Evolutionary conservation across 495 filamentous ascomycete species (phyloP).

Genomic region (Penicillium robsamsonii): DNA sequence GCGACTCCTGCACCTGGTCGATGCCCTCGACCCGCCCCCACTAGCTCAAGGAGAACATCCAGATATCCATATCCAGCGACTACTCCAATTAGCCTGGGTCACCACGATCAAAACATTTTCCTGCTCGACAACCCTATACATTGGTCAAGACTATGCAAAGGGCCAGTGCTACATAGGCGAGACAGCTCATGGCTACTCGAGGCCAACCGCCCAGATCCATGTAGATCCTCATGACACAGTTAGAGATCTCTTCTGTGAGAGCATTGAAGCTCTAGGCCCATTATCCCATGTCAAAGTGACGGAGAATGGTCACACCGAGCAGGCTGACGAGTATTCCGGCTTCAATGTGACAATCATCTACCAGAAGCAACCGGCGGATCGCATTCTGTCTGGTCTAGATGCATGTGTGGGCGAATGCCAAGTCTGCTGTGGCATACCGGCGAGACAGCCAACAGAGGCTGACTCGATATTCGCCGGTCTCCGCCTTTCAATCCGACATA

Average conservation of each 20-base stretch:
- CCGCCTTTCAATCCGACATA: conserved; percentile 12
- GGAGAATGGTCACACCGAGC: not conserved
- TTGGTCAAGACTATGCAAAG: conserved; percentile 15
- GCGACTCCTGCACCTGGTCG: conserved; percentile 12
- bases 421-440: conserved; percentile 10
- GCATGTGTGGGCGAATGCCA: conserved; percentile 4
- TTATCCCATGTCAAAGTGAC: not conserved
- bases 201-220: conserved; percentile 11
- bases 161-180: conserved; percentile 18
- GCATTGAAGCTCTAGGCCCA: not conserved
- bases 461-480: conserved; percentile 1
- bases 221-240: conserved; percentile 14
- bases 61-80: conserved; percentile 20
- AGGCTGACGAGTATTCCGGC: not conserved
- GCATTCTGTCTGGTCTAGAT: not conserved
- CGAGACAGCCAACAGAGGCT: not conserved
- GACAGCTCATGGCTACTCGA: not conserved
- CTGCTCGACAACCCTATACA: conserved; percentile 15
- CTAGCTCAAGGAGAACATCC: conserved; percentile 4
- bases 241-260: conserved; percentile 10
- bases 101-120: conserved; percentile 13
- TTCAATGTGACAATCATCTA: conserved; percentile 14
- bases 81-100: conserved; percentile 20
- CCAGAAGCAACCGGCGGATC: conserved; percentile 3
- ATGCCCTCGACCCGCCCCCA: conserved; percentile 8